Evolutionary conservation across 257 asterid species (phyloP).

Genomic region (Anisodus acutangulus): DNA sequence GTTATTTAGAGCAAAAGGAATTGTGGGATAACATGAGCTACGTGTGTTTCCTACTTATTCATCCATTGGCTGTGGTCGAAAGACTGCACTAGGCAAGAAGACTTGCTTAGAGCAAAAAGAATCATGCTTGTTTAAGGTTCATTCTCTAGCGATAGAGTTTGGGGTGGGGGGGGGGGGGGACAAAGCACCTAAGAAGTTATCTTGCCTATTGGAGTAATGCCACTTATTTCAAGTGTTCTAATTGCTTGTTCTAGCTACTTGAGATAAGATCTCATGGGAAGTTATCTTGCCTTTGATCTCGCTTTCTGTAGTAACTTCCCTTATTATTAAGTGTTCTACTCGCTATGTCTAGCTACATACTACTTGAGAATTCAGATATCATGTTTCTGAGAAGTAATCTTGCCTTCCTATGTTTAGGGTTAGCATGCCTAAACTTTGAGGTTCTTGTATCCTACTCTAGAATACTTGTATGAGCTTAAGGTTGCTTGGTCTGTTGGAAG

Average conservation of each 20-base stretch:
- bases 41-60: neutral
- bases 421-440: neutral
- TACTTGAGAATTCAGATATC: neutral
- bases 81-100: neutral
- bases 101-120: neutral
- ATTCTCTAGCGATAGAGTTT: neutral
- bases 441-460: neutral
- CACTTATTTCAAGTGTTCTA: neutral
- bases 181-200: neutral
- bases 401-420: neutral
- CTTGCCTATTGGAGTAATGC: constrained; percentile 12
- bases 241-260: neutral
- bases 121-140: constrained; percentile 4
- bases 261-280: neutral
- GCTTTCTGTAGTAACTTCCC: neutral
- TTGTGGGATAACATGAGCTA: neutral
- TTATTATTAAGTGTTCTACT: too few species aligned
- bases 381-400: neutral
- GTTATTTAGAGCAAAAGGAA: neutral
- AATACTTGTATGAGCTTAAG: neutral
- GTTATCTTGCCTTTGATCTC: neutral
- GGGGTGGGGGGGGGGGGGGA: neutral
- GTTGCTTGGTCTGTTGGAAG: constrained; percentile 4
- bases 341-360: neutral
- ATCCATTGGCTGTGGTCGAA: neutral